Percentiles rank a stretch among this genome's conserved stretches.
Evolutionary conservation across 768 basidiomycete species (phyloP).

Genomic region (Candolleomyces efflorescens): DNA sequence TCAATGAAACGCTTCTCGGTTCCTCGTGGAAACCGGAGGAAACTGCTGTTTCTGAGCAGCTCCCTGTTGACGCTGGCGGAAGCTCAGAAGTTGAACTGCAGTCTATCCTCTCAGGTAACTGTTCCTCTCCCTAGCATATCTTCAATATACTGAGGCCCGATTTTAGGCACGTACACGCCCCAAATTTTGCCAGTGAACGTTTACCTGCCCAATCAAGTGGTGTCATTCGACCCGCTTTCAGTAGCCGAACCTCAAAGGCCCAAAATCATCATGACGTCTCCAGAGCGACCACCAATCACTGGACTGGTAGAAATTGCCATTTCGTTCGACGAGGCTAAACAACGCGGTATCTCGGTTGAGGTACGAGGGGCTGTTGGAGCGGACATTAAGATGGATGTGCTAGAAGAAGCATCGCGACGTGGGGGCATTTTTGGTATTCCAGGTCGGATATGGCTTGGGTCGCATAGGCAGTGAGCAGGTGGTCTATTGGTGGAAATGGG

Average conservation of each 20-base stretch:
- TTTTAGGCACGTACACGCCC: constrained; percentile 47
- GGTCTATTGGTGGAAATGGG: too few relatives aligned
- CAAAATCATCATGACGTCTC: constrained; percentile 61
- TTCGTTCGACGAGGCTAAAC: constrained; percentile 50
- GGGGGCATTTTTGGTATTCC: constrained; percentile 68
- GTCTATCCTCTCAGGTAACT: constrained; percentile 57
- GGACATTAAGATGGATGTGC: constrained; percentile 46
- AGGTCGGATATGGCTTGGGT: constrained; percentile 59
- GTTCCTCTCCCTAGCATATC: constrained; percentile 6
- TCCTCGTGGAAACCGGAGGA: constrained; percentile 63
- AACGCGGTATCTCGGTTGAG: constrained; percentile 54
- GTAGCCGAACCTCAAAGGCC: constrained; percentile 40
- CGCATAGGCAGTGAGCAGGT: constrained; percentile 16
- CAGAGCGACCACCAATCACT: constrained; percentile 58
- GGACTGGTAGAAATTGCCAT: constrained; percentile 66
- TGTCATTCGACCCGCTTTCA: constrained; percentile 36
- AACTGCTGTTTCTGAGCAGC: constrained; percentile 20
- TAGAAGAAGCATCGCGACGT: constrained; percentile 70
- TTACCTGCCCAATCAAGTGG: constrained; percentile 45
- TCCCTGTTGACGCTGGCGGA: constrained; percentile 24
- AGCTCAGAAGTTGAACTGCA: constrained; percentile 54
- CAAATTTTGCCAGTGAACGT: constrained; percentile 72
- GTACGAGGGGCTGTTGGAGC: constrained; percentile 54
- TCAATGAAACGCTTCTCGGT: constrained; percentile 64
- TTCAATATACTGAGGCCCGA: background rate